These are phyloP conservation scores for Aspergillus texensis DNA, from an alignment of 2,329 filamentous ascomycete species.

Conservation along the genomic window DNA sequence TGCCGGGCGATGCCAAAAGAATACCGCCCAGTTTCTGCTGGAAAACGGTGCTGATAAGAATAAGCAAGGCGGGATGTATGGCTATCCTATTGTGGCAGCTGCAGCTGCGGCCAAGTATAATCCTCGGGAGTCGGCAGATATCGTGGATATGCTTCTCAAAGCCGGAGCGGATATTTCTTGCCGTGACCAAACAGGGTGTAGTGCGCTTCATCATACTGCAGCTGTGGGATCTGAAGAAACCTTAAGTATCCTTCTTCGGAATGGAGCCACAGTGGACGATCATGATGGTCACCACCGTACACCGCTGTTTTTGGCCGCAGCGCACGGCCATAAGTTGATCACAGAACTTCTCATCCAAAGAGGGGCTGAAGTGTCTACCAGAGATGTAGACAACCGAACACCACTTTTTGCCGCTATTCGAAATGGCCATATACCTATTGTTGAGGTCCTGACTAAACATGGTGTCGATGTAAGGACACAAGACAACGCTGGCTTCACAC, in stretches of 20 bases:
- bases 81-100: not conserved
- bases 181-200: not conserved
- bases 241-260: not conserved
- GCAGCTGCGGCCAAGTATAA: not conserved
- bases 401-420: not conserved
- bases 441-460: not conserved
- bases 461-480: not conserved
- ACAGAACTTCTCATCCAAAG: not conserved
- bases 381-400: not conserved
- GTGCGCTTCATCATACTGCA: not conserved
- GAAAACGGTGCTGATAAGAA: not conserved
- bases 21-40: not conserved
- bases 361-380: not conserved
- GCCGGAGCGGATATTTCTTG: not conserved
- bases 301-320: not conserved
- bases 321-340: not conserved
- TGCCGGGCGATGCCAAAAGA: not conserved
- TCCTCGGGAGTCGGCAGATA: not conserved
- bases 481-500: not conserved
- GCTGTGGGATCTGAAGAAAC: not conserved
- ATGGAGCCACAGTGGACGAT: not conserved
- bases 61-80: not conserved
- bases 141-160: not conserved
- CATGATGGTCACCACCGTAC: not conserved
- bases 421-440: not conserved